Base-by-base conservation (phyloP, 2,329 filamentous ascomycete genomes). In the Ascochyta rabiei region DNA sequence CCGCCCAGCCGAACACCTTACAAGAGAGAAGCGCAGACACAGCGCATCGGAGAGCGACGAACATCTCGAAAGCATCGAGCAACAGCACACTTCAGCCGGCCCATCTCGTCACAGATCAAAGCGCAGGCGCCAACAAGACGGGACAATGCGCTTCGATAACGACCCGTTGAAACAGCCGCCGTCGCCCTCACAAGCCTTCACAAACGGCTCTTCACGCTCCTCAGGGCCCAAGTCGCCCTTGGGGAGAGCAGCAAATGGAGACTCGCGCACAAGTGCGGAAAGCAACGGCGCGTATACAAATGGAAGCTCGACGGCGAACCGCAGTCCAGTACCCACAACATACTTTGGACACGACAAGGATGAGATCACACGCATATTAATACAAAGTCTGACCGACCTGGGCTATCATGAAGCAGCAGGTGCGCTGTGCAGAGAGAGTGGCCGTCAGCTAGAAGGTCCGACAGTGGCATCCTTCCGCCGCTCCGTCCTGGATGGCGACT, bases 261-360 rank as follows among this genome's bases (percentile, higher is more conserved):
- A 76, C 51, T 68, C 76, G 15, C 68, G 74, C 52, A 42, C 59
- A 55, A 70, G 69, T 31, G 18, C 66, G 57, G 77, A 79, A 64
- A 77, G 74, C 56, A 80, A 80, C 57, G 78, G 78, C 73, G 74
- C 72, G 26, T 74, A 76, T 56, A 71, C 74, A 2, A 80, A 80
- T 59, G 77, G 77, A 21, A 63, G 56, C 42, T 63, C 73, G 47
- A 64, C 72, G 57, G 57, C 68, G 9, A 71, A 69, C 44, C 68
- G 68, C 21, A 66, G 63, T 35, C 53, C 69, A 19, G 39, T 69
- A 18, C 66, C 74, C 24, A 41, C 79, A 5, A 79, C 79, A 30
- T 98, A 96, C 74, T 89, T 87, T 69, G 93, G 92, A 16, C 93
- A 98, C 71, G 86, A 95, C 71, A 86, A 91, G 71, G 92, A 96